Evolutionary conservation across 495 filamentous ascomycete species (phyloP), one percentile per base, ranked within the genome.

Genomic region (Hapsidospora chrysogenum): DNA sequence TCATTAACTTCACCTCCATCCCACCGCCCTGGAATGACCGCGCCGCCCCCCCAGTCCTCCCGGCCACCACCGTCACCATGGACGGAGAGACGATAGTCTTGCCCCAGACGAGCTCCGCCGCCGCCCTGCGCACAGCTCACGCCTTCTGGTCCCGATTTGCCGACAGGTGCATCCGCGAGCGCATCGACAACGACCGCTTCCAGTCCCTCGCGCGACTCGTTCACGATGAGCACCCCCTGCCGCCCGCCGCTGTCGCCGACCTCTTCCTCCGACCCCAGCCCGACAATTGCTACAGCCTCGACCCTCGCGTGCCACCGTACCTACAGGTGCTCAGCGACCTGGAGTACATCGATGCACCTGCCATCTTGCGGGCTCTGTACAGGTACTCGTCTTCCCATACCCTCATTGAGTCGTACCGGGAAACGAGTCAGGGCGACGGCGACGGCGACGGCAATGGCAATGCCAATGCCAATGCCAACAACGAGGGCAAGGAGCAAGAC

Each of bases 251-350:
- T 30, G 57, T 83, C 29, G 63, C 78, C 38, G 68, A 77, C 37
- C 46, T 79, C 2, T 59, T 76, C 20, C 54, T 83, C 4, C 63
- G 62, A 17, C 70, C 72, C 2, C 64, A 64, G 17, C 47, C 51
- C 10, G 47, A 49, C 18, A 64, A 64, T 33, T 53, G 45, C 23
- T 49, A 64, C 44, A 56, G 55, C 39, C 67, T 77, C 52, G 79
- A 85, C 41, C 73, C 74, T 16, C 61, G 78, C 29, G 52, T 79
- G 16, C 61, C 65, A 4, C 57, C 67, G 14, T 86, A 85, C 53
- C 50, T 79, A 20, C 62, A 77, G 48, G 60, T 61, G 10, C 61
- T 85, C 18, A 62, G 74, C 21, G 60, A 64, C 23, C 48, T 56
- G 29, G 61, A 61, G 7, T 48, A 61, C 37, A 56, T 78, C 20